These are phyloP conservation scores for Leishmania lainsoni DNA, from an alignment of 208 protist species.

Conservation along the genomic window DNA sequence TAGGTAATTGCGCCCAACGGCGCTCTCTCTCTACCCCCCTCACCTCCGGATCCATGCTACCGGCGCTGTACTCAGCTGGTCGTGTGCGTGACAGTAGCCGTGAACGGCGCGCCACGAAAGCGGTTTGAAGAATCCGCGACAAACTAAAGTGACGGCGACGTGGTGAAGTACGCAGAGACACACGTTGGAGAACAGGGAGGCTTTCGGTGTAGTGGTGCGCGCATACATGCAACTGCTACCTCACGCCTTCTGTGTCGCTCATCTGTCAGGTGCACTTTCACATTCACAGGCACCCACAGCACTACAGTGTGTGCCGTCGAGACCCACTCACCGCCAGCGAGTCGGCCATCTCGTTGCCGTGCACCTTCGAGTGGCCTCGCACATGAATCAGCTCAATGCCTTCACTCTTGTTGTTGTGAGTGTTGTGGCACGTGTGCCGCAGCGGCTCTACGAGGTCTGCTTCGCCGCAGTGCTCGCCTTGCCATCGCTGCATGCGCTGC, in stretches of 20 bases:
- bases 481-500: neutral
- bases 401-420: conserved; percentile 22
- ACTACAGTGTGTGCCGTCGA: conserved; percentile 11
- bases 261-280: neutral
- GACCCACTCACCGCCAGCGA: conserved; percentile 52
- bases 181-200: too few species aligned
- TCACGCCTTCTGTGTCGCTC: neutral
- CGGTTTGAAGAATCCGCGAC: neutral
- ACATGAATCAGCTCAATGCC: conserved; percentile 68
- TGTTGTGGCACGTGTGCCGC: conserved; percentile 30
- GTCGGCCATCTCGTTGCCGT: conserved; percentile 79
- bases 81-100: neutral
- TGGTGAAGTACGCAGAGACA: neutral
- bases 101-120: neutral
- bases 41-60: neutral
- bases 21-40: neutral
- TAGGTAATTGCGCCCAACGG: neutral
- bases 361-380: conserved; percentile 61
- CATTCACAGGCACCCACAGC: neutral
- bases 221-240: neutral
- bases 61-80: neutral
- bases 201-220: neutral
- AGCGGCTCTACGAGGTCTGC: conserved; percentile 1
- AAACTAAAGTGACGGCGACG: neutral
- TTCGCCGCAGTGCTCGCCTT: neutral